These are phyloP conservation scores for Peterozyma xylosa DNA, from an alignment of 805 yeast genomes.

Conservation along the genomic window DNA sequence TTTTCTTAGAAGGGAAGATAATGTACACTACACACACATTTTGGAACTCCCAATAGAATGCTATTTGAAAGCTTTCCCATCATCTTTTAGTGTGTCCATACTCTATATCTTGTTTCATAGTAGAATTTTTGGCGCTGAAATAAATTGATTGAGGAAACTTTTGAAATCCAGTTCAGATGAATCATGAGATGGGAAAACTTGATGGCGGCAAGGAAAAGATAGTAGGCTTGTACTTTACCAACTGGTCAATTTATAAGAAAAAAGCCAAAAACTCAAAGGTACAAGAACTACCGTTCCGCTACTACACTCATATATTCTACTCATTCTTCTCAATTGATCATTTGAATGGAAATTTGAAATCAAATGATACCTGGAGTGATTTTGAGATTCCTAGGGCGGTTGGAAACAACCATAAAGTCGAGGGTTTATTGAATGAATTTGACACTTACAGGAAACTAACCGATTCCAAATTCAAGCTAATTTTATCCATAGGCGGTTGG, in stretches of 20 bases:
- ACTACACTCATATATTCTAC: slow-evolving; percentile 57
- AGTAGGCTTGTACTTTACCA: slow-evolving; percentile 28
- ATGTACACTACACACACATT: no score
- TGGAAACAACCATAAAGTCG: background rate
- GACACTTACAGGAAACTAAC: background rate
- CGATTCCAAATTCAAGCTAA: slow-evolving; percentile 33
- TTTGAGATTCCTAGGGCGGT: slow-evolving; percentile 22
- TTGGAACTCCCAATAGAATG: no score
- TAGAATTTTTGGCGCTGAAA: no score
- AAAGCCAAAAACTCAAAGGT: slow-evolving; percentile 46
- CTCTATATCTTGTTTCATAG: no score
- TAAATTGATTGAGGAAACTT: no score
- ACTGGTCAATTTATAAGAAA: slow-evolving; percentile 56
- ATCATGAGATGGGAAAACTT: no score
- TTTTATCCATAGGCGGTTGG: slow-evolving; percentile 78
- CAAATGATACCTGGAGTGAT: slow-evolving; percentile 70
- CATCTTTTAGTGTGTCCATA: no score
- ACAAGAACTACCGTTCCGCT: slow-evolving; percentile 40
- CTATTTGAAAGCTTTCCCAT: no score
- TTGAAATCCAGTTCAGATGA: no score
- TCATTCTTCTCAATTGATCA: slow-evolving; percentile 56
- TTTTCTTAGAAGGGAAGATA: no score
- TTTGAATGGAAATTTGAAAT: slow-evolving; percentile 41
- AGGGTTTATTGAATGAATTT: slow-evolving; percentile 5
- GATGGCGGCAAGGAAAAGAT: background rate